Percentiles rank a stretch among this genome's conserved stretches.
These are phyloP conservation scores for Dactylonectria macrodidyma DNA, from an alignment of 2,329 filamentous ascomycete species.

Conservation along the genomic window DNA sequence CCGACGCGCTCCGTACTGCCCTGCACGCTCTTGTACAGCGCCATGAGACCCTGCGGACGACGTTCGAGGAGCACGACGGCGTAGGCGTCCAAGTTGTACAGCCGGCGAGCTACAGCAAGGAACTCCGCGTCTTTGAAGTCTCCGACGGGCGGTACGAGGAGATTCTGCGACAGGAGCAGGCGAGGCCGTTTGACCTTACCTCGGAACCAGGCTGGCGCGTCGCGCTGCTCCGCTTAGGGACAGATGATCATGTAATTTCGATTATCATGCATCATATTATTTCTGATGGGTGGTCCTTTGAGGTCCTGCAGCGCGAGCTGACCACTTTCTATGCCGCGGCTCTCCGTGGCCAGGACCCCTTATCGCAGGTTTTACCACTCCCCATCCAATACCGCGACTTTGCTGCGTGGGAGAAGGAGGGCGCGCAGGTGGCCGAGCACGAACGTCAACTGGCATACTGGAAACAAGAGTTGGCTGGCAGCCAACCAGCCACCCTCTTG, in stretches of 20 bases:
- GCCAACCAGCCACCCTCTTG: slow-evolving; percentile 21
- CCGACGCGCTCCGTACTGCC: slow-evolving; percentile 23
- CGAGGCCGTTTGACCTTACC: slow-evolving; percentile 26
- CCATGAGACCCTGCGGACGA: slow-evolving; percentile 39
- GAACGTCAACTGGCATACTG: slow-evolving; percentile 27
- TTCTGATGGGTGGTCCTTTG: slow-evolving; percentile 41
- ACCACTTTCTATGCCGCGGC: slow-evolving; percentile 28
- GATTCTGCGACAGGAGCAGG: slow-evolving; percentile 24
- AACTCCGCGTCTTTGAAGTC: background rate
- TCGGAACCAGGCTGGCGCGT: slow-evolving; percentile 31
- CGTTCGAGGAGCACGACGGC: slow-evolving; percentile 22
- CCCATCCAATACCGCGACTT: slow-evolving; percentile 34
- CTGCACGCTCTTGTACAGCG: slow-evolving; percentile 33
- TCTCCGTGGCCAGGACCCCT: slow-evolving; percentile 25
- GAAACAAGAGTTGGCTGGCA: slow-evolving; percentile 7
- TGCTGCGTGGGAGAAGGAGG: slow-evolving; percentile 38
- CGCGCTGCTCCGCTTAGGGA: slow-evolving; percentile 12
- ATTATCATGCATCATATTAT: slow-evolving; percentile 41
- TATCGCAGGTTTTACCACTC: background rate
- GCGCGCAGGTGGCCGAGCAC: slow-evolving; percentile 44
- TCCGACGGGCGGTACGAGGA: background rate
- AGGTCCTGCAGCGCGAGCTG: slow-evolving; percentile 20
- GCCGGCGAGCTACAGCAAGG: background rate
- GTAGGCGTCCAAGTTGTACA: slow-evolving; percentile 23
- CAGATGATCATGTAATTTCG: slow-evolving; percentile 24